Evolutionary conservation across 2,329 filamentous ascomycete genomes (phyloP).

Genomic region (Colletotrichum simmondsii): DNA sequence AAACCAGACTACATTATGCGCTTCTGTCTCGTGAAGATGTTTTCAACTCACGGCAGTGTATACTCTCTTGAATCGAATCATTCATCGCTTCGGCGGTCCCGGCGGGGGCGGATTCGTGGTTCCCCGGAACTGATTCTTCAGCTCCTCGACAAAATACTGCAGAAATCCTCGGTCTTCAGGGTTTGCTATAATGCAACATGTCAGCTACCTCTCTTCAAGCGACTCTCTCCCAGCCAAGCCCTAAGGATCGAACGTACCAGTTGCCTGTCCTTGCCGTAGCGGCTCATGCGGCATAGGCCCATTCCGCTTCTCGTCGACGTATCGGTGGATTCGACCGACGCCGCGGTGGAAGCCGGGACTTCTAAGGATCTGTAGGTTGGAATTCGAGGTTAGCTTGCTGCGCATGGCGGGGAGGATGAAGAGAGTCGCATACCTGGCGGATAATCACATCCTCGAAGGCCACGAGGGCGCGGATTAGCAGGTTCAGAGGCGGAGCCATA

Average conservation of each 20-base stretch:
- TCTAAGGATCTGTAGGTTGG: constrained; percentile 54
- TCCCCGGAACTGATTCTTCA: constrained; percentile 61
- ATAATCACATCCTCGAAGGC: constrained; percentile 32
- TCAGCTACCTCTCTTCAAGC: background rate
- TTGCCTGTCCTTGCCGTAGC: constrained; percentile 62
- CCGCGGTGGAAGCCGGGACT: constrained; percentile 63
- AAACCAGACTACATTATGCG: too few relatives aligned
- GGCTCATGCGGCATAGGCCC: constrained; percentile 63
- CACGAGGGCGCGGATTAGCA: constrained; percentile 26
- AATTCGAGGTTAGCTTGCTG: background rate
- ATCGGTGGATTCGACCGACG: constrained; percentile 63
- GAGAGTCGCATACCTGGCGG: constrained; percentile 13
- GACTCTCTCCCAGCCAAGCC: background rate
- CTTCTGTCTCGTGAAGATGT: background rate
- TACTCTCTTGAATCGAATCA: background rate
- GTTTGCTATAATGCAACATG: background rate
- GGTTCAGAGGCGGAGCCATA: constrained; percentile 26
- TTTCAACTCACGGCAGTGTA: too few relatives aligned
- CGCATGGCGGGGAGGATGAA: background rate
- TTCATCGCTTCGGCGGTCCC: constrained; percentile 36
- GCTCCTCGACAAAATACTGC: constrained; percentile 60
- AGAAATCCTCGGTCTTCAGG: constrained; percentile 27
- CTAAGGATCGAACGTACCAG: constrained; percentile 52
- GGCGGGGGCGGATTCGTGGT: constrained; percentile 49
- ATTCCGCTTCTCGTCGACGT: constrained; percentile 58